Conservation (phyloP, 1,284 basidiomycete genomes). For the Sphagnurus paluster region DNA sequence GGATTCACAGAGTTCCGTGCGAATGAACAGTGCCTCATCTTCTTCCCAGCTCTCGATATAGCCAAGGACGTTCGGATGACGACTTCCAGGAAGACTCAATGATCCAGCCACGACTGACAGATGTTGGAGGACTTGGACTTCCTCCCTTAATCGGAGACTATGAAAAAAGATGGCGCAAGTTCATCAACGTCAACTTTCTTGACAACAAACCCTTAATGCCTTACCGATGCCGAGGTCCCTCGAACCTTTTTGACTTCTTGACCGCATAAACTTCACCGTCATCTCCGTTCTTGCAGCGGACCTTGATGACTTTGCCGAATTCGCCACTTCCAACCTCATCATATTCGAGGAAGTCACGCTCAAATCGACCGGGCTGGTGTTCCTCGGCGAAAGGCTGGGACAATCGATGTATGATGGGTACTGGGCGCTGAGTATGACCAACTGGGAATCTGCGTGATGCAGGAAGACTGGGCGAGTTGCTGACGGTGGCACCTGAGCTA, state of each 20-base stretch:
- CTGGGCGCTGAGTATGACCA: constrained; percentile 19
- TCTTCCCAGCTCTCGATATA: constrained; percentile 98
- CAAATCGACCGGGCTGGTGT: constrained; percentile 66
- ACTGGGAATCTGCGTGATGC: constrained; percentile 23
- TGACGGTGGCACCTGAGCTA: constrained; percentile 39
- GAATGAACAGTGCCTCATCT: constrained; percentile 86
- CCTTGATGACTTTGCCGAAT: constrained; percentile 94
- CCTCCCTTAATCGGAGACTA: constrained; percentile 89
- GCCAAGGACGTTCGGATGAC: constrained; percentile 82
- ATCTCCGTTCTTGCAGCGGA: constrained; percentile 62
- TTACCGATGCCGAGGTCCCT: constrained; percentile 89
- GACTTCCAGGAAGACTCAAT: constrained; percentile 28
- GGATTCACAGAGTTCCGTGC: constrained; percentile 92
- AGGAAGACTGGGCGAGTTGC: constrained; percentile 34
- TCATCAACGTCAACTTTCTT: constrained; percentile 18
- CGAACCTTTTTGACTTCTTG: constrained; percentile 93
- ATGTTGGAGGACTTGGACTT: constrained; percentile 90
- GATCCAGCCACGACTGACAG: constrained; percentile 49
- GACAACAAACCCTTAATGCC: constrained; percentile 30
- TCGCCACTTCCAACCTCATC: constrained; percentile 90
- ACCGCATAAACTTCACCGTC: constrained; percentile 76
- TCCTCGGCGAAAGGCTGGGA: constrained; percentile 40
- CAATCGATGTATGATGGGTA: constrained; percentile 25
- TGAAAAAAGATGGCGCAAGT: constrained; percentile 17
- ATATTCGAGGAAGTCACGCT: constrained; percentile 77